Conservation (phyloP, 202 grass and related monocot genomes). For the Schoenoplectus tabernaemontani region DNA sequence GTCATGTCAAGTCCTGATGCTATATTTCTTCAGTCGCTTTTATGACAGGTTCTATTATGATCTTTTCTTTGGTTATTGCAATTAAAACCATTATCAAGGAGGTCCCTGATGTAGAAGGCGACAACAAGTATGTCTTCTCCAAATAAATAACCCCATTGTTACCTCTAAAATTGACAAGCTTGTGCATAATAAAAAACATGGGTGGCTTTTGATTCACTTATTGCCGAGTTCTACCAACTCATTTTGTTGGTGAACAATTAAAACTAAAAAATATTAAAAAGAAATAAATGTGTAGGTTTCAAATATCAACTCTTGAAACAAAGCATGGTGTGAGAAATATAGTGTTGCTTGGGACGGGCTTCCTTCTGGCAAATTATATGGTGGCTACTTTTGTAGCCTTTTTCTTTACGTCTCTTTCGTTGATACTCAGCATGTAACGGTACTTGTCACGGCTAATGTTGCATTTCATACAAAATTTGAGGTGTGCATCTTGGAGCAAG, state of each 20-base stretch:
- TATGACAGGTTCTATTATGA: conserved; percentile 84
- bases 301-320: conserved; percentile 96
- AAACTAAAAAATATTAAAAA: neutral
- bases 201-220: neutral
- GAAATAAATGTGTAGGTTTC: conserved; percentile 40
- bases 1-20: no score
- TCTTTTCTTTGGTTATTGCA: conserved; percentile 99
- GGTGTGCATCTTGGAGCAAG: conserved; percentile 82
- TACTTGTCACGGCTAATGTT: conserved; percentile 25
- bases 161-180: conserved; percentile 8
- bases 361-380: conserved; percentile 81
- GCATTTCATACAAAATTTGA: conserved; percentile 34
- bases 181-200: neutral
- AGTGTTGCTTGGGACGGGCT: conserved; percentile 79
- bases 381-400: conserved; percentile 71
- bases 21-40: conserved; percentile 88
- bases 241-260: neutral
- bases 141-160: neutral
- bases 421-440: conserved; percentile 12
- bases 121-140: conserved; percentile 71
- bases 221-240: neutral
- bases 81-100: conserved; percentile 99
- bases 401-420: conserved; percentile 12
- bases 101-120: conserved; percentile 97
- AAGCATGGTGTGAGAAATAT: conserved; percentile 99